Conservation (phyloP, 2,329 filamentous ascomycete species). For the Fonsecaea pugnacius region DNA sequence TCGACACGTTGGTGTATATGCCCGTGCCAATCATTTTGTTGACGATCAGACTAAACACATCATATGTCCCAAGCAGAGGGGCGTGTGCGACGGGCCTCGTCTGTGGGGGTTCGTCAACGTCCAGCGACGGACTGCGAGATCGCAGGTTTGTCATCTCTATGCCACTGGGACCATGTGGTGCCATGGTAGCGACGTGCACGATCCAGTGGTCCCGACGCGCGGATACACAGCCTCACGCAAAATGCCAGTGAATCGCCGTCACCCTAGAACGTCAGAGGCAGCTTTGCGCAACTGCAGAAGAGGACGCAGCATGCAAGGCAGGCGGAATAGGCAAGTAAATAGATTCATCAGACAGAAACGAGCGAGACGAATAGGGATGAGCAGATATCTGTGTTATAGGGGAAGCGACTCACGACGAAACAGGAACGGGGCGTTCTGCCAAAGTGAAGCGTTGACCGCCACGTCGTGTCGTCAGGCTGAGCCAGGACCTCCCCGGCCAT, state of each 20-base stretch:
- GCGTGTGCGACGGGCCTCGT: constrained; percentile 3
- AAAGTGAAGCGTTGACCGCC: neutral
- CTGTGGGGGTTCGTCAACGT: constrained; percentile 1
- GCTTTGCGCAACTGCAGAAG: neutral
- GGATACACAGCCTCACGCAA: neutral
- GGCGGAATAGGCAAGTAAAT: neutral
- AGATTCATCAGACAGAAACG: neutral
- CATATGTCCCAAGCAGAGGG: constrained; percentile 2
- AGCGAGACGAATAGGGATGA: neutral
- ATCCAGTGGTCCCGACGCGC: neutral
- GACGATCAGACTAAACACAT: constrained; percentile 7
- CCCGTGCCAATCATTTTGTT: constrained; percentile 9
- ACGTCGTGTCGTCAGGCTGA: neutral
- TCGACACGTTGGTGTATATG: constrained; percentile 10
- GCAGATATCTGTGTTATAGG: neutral
- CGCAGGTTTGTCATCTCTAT: neutral
- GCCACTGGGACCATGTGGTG: neutral
- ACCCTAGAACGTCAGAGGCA: neutral
- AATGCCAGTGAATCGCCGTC: neutral
- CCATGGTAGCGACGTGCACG: neutral
- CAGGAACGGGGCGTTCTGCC: neutral
- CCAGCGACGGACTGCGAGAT: neutral
- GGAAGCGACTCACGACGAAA: neutral
- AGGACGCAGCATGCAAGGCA: neutral
- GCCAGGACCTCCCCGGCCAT: neutral